Base-by-base conservation (phyloP, 2,329 filamentous ascomycete genomes). In the Diaporthe destruens region DNA sequence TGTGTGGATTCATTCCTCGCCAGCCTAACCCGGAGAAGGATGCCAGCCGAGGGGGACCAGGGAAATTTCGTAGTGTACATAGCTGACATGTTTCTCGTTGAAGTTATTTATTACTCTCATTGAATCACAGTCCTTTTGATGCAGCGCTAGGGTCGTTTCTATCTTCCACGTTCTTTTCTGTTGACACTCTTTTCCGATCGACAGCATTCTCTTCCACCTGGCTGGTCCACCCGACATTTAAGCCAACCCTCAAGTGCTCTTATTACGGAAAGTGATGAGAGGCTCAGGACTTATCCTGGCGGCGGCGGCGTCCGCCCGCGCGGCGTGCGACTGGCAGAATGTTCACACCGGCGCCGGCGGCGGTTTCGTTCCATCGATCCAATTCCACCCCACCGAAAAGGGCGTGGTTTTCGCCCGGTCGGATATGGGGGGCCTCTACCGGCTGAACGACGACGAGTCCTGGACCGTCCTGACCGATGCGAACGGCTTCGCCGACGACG, bases 361-460 rank as follows among this genome's bases (percentile, higher is more conserved):
- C 63, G 88, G 88, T 34, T 90, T 90, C 76, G 83, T 87, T 5
- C 84, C 87, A 6, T 84, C 87, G 34, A 87, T 90, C 59, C 83
- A 88, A n/a, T 90, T 89, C 80, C 88, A 90, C 75, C 86, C 86
- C 4, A 84, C 80, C 39, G 79, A 79, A 8, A 81, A 85, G 75
- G 87, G 87, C 3, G 79, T 89, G 4, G 87, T 86, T 1, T 90
- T 89, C 75, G 87, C 86, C 29, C 83, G 88, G 44, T 88, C 88
- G 1, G 88, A 90, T 73, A 89, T 90, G 73, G 88, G 88, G 14
- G 87, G 88, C 9, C 81, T 88, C 14, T 89, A 90, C 79, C 82
- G 84, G 71, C 81, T 89, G 32, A 89, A 89, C 75, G 70, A 81
- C 16, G 87, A 89, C 76, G 87, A 89, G 3, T 71, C 63, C 3